Percentiles rank a stretch among this genome's conserved stretches.
Evolutionary conservation across 345 rosid genomes (phyloP).

Genomic region (Eutrema heterophyllum): DNA sequence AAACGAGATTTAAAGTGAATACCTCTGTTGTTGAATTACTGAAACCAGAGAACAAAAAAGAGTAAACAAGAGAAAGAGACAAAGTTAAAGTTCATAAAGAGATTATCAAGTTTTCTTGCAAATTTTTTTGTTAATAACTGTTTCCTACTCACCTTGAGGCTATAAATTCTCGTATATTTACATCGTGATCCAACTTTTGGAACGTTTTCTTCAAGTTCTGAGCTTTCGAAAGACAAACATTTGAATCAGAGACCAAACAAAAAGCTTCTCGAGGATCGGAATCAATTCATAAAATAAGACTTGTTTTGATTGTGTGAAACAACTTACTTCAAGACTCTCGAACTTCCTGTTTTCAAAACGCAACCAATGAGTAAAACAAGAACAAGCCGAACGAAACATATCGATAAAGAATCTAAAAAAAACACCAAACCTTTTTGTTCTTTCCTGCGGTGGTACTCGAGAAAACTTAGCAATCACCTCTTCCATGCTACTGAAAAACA

Average conservation of each 20-base stretch:
- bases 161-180: constrained; percentile 68
- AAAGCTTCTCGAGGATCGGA: neutral
- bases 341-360: constrained; percentile 54
- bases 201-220: constrained; percentile 86
- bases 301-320: constrained; percentile 4
- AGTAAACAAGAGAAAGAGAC: constrained; percentile 22
- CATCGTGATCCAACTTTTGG: constrained; percentile 85
- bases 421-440: constrained; percentile 59
- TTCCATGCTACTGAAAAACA: constrained; percentile 47
- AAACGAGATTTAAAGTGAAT: neutral
- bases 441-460: constrained; percentile 70
- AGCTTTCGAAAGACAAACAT: constrained; percentile 39
- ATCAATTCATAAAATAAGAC: neutral
- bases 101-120: neutral
- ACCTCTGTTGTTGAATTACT: constrained; percentile 77
- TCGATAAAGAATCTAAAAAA: neutral
- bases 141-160: constrained; percentile 47
- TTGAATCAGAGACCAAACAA: constrained; percentile 14
- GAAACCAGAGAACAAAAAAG: constrained; percentile 33
- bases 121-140: neutral
- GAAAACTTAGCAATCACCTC: constrained; percentile 67
- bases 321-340: constrained; percentile 89
- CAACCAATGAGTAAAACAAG: neutral
- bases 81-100: neutral
- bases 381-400: neutral